phyloP scores from a whole-genome alignment of 495 filamentous ascomycete genomes.

The Talaromyces proteolyticus region DNA sequence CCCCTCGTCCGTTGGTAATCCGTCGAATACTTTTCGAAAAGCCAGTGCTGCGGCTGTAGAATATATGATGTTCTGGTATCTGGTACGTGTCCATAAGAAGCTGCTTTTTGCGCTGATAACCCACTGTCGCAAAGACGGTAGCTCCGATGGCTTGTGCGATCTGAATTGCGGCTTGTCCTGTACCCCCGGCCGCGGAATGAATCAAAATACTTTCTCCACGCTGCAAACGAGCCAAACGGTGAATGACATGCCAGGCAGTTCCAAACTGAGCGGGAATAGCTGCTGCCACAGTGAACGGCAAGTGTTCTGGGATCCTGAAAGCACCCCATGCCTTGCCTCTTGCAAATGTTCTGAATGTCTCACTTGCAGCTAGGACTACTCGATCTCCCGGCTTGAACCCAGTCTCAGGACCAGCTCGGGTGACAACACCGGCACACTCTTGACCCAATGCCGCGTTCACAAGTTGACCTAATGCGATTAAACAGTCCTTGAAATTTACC shows the following conservation, averaged over 20 bases:
- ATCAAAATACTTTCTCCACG: constrained; percentile 21
- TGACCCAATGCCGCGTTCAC: constrained; percentile 10
- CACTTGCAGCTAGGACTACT: constrained; percentile 6
- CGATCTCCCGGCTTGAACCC: constrained; percentile 12
- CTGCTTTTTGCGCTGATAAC: constrained; percentile 10
- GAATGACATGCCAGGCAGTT: constrained; percentile 19
- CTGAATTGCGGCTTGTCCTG: constrained; percentile 50
- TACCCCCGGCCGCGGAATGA: constrained; percentile 19
- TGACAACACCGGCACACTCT: constrained; percentile 31
- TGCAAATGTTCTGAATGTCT: not conserved
- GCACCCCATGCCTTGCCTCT: not conserved
- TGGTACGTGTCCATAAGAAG: not conserved
- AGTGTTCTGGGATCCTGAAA: constrained; percentile 9
- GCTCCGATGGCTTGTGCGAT: constrained; percentile 47
- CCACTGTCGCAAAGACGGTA: constrained; percentile 50
- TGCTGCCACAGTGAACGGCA: constrained; percentile 16
- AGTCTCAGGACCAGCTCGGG: constrained; percentile 16
- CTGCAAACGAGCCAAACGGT: constrained; percentile 14
- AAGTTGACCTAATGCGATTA: constrained; percentile 16
- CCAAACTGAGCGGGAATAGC: constrained; percentile 17
- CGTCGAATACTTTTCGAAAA: too few species aligned
- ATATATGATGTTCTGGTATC: constrained; percentile 1
- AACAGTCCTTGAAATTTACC: constrained; percentile 17
- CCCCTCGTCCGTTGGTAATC: too few species aligned
- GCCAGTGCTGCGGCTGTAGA: too few species aligned